These are phyloP conservation scores for Chalaropsis ovoidea DNA, from an alignment of 2,329 filamentous ascomycete species.

Conservation along the genomic window DNA sequence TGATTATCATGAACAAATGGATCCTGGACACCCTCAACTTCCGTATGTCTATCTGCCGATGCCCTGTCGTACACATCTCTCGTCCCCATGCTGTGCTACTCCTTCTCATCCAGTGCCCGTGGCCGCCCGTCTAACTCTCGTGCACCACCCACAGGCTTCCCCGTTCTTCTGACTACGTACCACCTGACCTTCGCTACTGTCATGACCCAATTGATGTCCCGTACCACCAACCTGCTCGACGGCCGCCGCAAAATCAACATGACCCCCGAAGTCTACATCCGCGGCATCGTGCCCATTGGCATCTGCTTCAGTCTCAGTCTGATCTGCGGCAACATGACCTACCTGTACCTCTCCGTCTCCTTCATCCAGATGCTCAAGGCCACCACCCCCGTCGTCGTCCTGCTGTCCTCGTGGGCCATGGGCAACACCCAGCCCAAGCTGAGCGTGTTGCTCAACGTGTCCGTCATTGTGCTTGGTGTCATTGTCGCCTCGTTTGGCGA, in stretches of 20 bases:
- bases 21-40: slow-evolving; percentile 80
- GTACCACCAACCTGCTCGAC: slow-evolving; percentile 81
- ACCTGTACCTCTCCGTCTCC: slow-evolving; percentile 86
- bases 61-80: slow-evolving; percentile 2
- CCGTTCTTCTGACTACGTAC: slow-evolving; percentile 87
- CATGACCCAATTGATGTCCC: slow-evolving; percentile 87
- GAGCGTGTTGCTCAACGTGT: slow-evolving; percentile 84
- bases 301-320: slow-evolving; percentile 91
- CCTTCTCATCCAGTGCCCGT: slow-evolving; percentile 15
- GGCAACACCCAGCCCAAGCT: slow-evolving; percentile 75
- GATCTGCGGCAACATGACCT: slow-evolving; percentile 93
- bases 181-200: slow-evolving; percentile 86
- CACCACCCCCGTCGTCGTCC: slow-evolving; percentile 85
- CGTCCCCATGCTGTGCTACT: background rate
- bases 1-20: slow-evolving; percentile 99
- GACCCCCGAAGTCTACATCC: slow-evolving; percentile 85
- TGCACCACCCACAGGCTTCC: slow-evolving; percentile 42
- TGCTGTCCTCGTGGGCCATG: slow-evolving; percentile 79
- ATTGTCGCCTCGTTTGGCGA: slow-evolving; percentile 90
- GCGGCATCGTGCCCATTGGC: slow-evolving; percentile 88
- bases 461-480: slow-evolving; percentile 87
- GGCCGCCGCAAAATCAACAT: slow-evolving; percentile 94
- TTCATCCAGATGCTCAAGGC: slow-evolving; percentile 99
- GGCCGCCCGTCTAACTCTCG: slow-evolving; percentile 31
- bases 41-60: slow-evolving; percentile 34